Evolutionary conservation across 768 basidiomycete genomes (phyloP), one percentile per base, ranked within the genome.

Genomic region (Suillus clintonianus): DNA sequence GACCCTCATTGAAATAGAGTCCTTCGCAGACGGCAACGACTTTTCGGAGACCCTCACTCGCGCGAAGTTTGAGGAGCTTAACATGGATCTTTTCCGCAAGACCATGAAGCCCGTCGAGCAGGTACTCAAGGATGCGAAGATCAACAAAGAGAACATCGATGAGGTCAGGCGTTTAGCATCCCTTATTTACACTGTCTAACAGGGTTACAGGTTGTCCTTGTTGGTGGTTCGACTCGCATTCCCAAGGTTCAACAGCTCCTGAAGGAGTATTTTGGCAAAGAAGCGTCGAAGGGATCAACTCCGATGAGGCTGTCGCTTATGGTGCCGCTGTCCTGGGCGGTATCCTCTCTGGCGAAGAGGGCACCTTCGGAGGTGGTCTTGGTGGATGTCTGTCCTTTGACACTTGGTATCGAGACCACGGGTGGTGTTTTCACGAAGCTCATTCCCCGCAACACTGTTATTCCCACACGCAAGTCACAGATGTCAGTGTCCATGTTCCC

Each of bases 31-130:
- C 71, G 97, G 97, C 67, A 95, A 97, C 70, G 97, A 99, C 83
- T 94, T 98, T 73, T 92, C 95, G 41, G 97, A 98, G 85, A 94
- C 93, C 7, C 87, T 99, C 37, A 99, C 97, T 60, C 89, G 97
- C 61, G 97, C 97, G 82, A 99, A 97, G 81, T 99, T 99, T 75
- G 97, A 99, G 79, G 96, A 99, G 78, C 85, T 98, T 69, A 97
- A 97, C 88, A 91, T 97, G 83, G 97, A 99, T 72, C 88, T 99
- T 59, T 99, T 99, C 92, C 86, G 97, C 74, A 97, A 97, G 87
- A 99, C 97, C 39, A 94, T 99, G 94, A 96, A 96, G 84, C 97
- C 97, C 67, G 97, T 99, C 65, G 96, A 98, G 79, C 97, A 97
- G 79, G 97, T 99, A 24, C 83, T 99, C 71, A 97, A 97, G 89